Evolutionary conservation across 257 asterid species (phyloP), one percentile per base, ranked within the genome.

Genomic region (Solanum chaucha): DNA sequence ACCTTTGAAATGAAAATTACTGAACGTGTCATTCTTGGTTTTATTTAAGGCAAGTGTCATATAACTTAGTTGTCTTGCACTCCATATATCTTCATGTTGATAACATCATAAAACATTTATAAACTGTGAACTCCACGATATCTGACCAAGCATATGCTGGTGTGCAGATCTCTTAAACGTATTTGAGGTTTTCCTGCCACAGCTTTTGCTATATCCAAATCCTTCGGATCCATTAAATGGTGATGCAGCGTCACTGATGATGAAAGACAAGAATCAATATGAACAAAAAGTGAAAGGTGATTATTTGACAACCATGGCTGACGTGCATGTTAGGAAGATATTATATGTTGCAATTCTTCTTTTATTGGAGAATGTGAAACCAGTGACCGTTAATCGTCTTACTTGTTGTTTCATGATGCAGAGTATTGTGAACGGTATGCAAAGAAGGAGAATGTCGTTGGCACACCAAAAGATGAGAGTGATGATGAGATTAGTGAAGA

Each of bases 121-220:
- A 17, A 44, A 46, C 40, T 46, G 65, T 80, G 84, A 28, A 11
- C 41, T 28, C 15, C 3, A 2, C 44, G 5, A 28, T 11, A 17
- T 81, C 85, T 81, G 68, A 81, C 68, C 44, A 48, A 28, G 44
- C 30, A 46, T 86, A 86, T 72, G 20, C 38, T 70, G 30, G 26
- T 90, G 30, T 90, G 94, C 98, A 95, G 98, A 95, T 92, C 93
- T 96, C 87, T 88, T 94, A 89, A 96, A 96, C 84, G 96, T 95
- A 86, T 96, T 96, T 41, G 98, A 96, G 90, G 98, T 96, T 84
- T 96, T 96, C 88, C 99, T 96, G 34, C 99, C 98, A 8, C 99
- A 96, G 89, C 99, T 95, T 87, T 87, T 95, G 85, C 98, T 96
- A 48, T 96, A 96, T 86, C 99, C 98, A 0, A 95, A 96, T 88